Conservation (phyloP, 805 yeast species). For the Yamadazyma philogaea region DNA sequence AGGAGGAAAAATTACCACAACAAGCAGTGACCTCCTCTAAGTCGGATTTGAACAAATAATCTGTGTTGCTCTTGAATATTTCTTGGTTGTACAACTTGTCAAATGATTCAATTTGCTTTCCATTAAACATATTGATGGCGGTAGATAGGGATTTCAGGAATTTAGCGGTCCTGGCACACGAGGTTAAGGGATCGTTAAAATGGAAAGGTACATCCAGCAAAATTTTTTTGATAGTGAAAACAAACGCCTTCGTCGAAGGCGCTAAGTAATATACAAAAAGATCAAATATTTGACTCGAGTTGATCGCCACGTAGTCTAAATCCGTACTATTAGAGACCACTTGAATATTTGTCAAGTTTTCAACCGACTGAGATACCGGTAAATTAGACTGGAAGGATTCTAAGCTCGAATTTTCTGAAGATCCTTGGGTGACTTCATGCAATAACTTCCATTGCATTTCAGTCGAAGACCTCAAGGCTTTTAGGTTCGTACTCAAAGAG, state of each 20-base stretch:
- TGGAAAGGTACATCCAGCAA: slow-evolving; percentile 59
- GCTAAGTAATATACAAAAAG: slow-evolving; percentile 66
- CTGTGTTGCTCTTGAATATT: slow-evolving; percentile 37
- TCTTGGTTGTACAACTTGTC: slow-evolving; percentile 55
- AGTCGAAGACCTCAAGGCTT: slow-evolving; percentile 66
- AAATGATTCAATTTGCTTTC: slow-evolving; percentile 57
- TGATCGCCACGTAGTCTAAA: slow-evolving; percentile 21
- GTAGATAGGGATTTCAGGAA: slow-evolving; percentile 45
- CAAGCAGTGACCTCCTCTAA: slow-evolving; percentile 83
- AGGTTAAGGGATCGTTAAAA: slow-evolving; percentile 21
- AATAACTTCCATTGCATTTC: slow-evolving; percentile 63
- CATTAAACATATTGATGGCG: slow-evolving; percentile 55
- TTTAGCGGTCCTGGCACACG: slow-evolving; percentile 39
- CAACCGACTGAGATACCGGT: slow-evolving; percentile 26
- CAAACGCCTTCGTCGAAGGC: slow-evolving; percentile 67
- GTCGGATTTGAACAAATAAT: slow-evolving; percentile 46
- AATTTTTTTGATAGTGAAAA: slow-evolving; percentile 60
- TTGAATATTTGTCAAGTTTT: slow-evolving; percentile 25
- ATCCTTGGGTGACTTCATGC: slow-evolving; percentile 20
- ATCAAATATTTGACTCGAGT: slow-evolving; percentile 53
- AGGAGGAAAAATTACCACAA: slow-evolving; percentile 73
- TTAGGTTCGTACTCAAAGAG: slow-evolving; percentile 53
- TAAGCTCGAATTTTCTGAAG: slow-evolving; percentile 19
- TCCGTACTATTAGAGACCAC: slow-evolving; percentile 15
- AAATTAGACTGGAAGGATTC: slow-evolving; percentile 20